These are phyloP conservation scores for Aspergillus novofumigatus DNA, from an alignment of 2,329 filamentous ascomycete genomes.

Conservation along the genomic window DNA sequence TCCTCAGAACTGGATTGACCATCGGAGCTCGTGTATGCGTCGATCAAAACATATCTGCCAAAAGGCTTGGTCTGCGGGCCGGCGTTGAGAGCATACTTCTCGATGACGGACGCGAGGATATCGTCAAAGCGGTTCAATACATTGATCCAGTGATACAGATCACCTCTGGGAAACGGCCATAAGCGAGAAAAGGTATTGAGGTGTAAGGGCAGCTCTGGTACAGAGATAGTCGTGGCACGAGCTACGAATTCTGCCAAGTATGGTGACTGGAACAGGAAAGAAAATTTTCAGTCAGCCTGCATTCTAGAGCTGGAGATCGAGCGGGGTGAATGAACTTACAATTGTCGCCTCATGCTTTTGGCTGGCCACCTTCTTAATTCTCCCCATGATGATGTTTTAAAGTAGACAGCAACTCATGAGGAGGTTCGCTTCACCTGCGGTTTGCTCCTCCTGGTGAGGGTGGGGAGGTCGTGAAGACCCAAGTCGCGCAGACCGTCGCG, in stretches of 20 bases:
- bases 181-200: constrained; percentile 76
- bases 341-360: constrained; percentile 50
- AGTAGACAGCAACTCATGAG: constrained; percentile 38
- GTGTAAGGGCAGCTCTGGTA: constrained; percentile 72
- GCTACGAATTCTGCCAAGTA: constrained; percentile 80
- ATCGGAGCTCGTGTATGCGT: constrained; percentile 56
- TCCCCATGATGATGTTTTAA: constrained; percentile 43
- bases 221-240: constrained; percentile 56
- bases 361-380: constrained; percentile 51
- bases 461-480: constrained; percentile 25
- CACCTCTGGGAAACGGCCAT: constrained; percentile 94
- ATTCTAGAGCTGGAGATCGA: constrained; percentile 2
- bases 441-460: constrained; percentile 25
- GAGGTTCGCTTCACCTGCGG: constrained; percentile 24
- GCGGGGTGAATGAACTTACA: constrained; percentile 33
- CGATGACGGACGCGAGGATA: constrained; percentile 76
- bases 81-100: constrained; percentile 71
- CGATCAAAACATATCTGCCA: constrained; percentile 36
- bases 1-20: constrained; percentile 52
- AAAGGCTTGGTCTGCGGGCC: constrained; percentile 80
- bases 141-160: constrained; percentile 97
- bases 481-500: constrained; percentile 27
- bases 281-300: constrained; percentile 21
- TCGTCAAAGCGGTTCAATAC: constrained; percentile 89
- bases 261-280: constrained; percentile 61